phyloP scores from a whole-genome alignment of 495 filamentous ascomycete genomes.

The Aspergillus nanangensis region DNA sequence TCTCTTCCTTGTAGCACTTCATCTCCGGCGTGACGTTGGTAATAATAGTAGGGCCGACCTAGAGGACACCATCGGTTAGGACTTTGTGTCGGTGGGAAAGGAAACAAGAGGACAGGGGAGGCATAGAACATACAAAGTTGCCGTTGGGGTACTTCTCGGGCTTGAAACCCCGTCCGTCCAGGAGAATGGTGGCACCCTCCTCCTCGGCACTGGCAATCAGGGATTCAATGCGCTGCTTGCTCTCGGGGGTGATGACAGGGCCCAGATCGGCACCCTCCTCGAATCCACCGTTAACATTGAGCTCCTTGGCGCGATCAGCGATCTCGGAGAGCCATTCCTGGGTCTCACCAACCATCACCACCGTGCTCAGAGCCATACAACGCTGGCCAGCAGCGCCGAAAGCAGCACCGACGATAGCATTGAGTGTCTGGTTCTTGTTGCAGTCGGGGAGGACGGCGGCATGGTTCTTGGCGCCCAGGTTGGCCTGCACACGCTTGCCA shows the following conservation, averaged over 20 bases:
- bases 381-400: conserved; percentile 97
- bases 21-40: conserved; percentile 86
- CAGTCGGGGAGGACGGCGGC: conserved; percentile 91
- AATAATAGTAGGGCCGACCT: conserved; percentile 90
- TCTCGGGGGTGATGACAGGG: conserved; percentile 93
- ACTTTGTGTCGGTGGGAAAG: not conserved
- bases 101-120: not conserved
- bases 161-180: conserved; percentile 89
- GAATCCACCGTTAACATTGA: conserved; percentile 91
- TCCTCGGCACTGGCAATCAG: conserved; percentile 85
- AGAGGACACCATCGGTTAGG: too few relatives aligned
- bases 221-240: conserved; percentile 82
- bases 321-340: conserved; percentile 90
- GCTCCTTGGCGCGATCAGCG: conserved; percentile 83
- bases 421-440: conserved; percentile 76
- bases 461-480: conserved; percentile 98
- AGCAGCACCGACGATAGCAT: conserved; percentile 89
- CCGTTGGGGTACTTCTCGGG: conserved; percentile 10
- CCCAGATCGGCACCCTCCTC: conserved; percentile 91
- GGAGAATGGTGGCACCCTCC: conserved; percentile 88
- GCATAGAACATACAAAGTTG: conserved; percentile 4
- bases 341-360: conserved; percentile 92
- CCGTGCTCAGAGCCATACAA: conserved; percentile 94
- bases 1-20: conserved; percentile 94
- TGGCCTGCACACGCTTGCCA: conserved; percentile 93